Conservation (phyloP, 257 asterid species). For the Solanum neorickii region DNA sequence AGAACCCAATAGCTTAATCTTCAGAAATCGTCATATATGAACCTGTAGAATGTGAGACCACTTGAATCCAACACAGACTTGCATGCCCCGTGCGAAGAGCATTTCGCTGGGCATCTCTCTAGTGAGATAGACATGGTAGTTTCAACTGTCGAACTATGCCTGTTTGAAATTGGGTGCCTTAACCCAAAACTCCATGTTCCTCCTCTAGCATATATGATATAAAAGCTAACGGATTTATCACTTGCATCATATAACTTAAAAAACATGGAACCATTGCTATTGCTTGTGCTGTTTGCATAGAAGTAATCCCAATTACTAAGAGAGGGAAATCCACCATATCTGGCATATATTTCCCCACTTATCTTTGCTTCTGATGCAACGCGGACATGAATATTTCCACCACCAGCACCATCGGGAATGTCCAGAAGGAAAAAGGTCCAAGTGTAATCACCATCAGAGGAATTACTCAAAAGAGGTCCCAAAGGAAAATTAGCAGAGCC, state of each 20-base stretch:
- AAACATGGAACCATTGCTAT: constrained; percentile 80
- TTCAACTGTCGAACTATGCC: constrained; percentile 15
- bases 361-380: constrained; percentile 41
- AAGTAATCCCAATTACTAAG: constrained; percentile 70
- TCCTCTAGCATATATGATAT: constrained; percentile 54
- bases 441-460: constrained; percentile 24
- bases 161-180: constrained; percentile 33
- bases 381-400: constrained; percentile 65
- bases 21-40: not conserved
- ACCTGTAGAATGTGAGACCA: constrained; percentile 84
- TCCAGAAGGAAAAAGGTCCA: constrained; percentile 87
- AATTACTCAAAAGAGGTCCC: constrained; percentile 72
- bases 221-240: constrained; percentile 52
- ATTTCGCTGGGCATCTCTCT: constrained; percentile 80
- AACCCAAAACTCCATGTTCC: constrained; percentile 88
- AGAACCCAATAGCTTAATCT: not conserved
- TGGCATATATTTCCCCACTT: constrained; percentile 57
- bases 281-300: constrained; percentile 56
- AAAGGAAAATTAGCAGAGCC: constrained; percentile 55
- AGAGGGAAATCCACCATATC: constrained; percentile 85
- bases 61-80: constrained; percentile 51
- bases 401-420: constrained; percentile 72
- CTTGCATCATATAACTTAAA: constrained; percentile 66
- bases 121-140: constrained; percentile 56
- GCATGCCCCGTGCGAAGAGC: constrained; percentile 80